Base-by-base conservation (phyloP, 495 filamentous ascomycete genomes). In the Astrothelium subdiscretum region DNA sequence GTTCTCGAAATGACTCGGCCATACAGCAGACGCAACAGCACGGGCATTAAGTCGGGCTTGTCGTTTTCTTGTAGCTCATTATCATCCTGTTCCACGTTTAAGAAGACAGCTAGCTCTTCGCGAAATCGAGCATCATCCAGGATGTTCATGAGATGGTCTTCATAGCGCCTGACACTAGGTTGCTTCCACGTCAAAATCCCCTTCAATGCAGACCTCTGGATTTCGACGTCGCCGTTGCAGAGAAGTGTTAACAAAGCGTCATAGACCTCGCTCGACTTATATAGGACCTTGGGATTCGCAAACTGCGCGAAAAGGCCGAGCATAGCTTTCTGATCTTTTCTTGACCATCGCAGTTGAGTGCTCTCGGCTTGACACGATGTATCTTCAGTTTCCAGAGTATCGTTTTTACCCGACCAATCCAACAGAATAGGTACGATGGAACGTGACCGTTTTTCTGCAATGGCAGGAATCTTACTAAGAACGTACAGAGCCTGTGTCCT, bases 91-190 rank as follows among this genome's bases (percentile, higher is more conserved):
- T 91, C 88, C 5, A 78, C 70, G 12, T 77, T 80, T 57, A 97
- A 83, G 61, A 97, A 87, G 1, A 91, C 83, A 0, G 90, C 83
- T 15, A 97, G 81, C 73, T 97, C 91, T 68, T 97, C 95, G 67
- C 89, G 86, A 75, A 97, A 97, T 51, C 88, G 79, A 2, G 89
- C 83, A 63, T 97, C 94, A 66, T 99, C 95, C 15, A 97, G 79
- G 3, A 99, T 79, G 65, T 92, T 94, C 40, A 89, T 80, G 8
- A 99, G 78, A 64, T 91, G 88, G 66, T 96, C 92, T 64, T 92
- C 82, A 68, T 96, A 97, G 2, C 85, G 84, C 52, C 79, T 79
- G 57, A 99, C 78, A 20, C 79, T 83, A 2, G 86, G 77, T 38
- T 82, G 79, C 71, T 96, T 97, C 92, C 94, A 97, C 0, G 91